phyloP scores from a whole-genome alignment of 768 basidiomycete genomes.

The Termitomyces sp. region DNA sequence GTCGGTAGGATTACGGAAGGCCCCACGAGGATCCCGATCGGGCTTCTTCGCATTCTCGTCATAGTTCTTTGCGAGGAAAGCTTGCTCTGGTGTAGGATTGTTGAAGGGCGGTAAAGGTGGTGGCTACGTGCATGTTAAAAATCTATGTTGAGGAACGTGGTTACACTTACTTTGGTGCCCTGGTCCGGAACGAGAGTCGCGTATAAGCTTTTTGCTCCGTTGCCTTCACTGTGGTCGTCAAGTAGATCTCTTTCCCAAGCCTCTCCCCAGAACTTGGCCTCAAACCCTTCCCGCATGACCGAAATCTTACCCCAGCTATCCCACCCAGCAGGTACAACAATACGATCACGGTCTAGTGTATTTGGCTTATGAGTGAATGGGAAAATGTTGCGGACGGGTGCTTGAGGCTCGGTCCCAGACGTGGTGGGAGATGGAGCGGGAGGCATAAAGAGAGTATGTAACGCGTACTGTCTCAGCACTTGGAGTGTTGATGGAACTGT shows the following conservation, averaged over 20 bases:
- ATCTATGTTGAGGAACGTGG: neutral
- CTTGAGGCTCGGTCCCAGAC: conserved; percentile 63
- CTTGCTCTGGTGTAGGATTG: conserved; percentile 83
- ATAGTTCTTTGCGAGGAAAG: conserved; percentile 88
- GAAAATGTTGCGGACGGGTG: conserved; percentile 75
- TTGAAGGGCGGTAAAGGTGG: conserved; percentile 74
- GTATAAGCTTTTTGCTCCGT: conserved; percentile 72
- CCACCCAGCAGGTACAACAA: conserved; percentile 95
- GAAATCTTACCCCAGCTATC: conserved; percentile 97
- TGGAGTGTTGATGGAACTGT: conserved; percentile 73
- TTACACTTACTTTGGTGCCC: conserved; percentile 59
- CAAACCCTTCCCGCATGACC: conserved; percentile 89
- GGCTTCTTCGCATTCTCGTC: conserved; percentile 90
- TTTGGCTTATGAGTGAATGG: conserved; percentile 88
- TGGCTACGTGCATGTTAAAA: conserved; percentile 37
- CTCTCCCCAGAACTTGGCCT: conserved; percentile 75
- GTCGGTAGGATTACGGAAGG: conserved; percentile 79
- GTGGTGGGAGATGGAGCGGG: conserved; percentile 70
- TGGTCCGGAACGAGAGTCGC: conserved; percentile 72
- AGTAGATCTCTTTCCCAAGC: conserved; percentile 77
- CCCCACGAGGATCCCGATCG: conserved; percentile 84
- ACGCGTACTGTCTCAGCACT: conserved; percentile 76
- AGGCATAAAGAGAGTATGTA: conserved; percentile 78
- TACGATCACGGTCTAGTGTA: conserved; percentile 87
- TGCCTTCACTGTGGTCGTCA: conserved; percentile 40